Conservation (phyloP, 441 rosid genomes). For the Pelargonium citronellum region DNA sequence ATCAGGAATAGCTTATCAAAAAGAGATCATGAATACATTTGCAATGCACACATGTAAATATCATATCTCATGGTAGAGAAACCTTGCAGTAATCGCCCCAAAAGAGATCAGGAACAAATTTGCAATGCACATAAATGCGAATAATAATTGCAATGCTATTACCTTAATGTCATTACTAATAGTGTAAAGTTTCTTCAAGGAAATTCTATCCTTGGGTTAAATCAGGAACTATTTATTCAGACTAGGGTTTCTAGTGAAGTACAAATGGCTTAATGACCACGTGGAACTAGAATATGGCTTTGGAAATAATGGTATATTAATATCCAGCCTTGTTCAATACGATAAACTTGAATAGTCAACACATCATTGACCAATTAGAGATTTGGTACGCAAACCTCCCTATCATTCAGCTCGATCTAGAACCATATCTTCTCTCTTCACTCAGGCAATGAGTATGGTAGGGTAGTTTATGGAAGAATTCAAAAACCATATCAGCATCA, state of each 20-base stretch:
- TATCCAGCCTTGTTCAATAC: neutral
- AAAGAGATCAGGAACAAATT: neutral
- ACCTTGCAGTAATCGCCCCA: neutral
- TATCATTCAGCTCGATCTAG: neutral
- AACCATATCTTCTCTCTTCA: neutral
- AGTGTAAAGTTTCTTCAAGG: constrained; percentile 1
- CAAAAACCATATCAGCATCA: constrained; percentile 1
- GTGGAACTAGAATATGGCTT: neutral
- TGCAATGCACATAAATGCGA: neutral
- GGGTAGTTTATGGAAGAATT: neutral
- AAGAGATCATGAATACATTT: neutral
- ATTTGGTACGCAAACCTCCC: neutral
- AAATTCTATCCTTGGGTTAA: constrained; percentile 6
- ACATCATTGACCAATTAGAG: neutral
- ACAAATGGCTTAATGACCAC: neutral
- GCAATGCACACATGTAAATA: neutral
- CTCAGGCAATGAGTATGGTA: neutral
- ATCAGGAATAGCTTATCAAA: too few species aligned
- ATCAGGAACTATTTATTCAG: neutral
- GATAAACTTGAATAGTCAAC: neutral
- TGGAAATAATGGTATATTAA: too few species aligned
- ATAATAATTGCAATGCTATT: neutral
- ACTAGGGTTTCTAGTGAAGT: neutral
- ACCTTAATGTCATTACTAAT: neutral
- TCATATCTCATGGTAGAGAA: neutral